A percentile compares a stretch with the other conserved stretches of the same genome.
Evolutionary conservation across 768 basidiomycete species (phyloP).

Genomic region (Xerocomus potaroensis): DNA sequence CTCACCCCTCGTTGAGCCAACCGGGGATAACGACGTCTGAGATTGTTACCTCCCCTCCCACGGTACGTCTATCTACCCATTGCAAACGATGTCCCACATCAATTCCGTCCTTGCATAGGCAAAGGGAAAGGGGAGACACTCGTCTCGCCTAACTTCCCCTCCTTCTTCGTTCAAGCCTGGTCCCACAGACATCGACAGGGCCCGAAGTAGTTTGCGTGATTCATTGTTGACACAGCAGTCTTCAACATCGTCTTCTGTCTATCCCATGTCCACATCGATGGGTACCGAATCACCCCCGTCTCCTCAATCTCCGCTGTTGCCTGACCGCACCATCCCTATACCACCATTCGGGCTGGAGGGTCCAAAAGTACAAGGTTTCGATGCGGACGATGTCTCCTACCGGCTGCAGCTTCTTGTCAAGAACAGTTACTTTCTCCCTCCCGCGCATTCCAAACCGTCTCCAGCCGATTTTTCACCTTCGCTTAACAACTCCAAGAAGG

Average conservation of each 20-base stretch:
- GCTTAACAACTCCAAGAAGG: conserved; percentile 38
- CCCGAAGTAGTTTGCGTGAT: conserved; percentile 53
- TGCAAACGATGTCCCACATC: conserved; percentile 13
- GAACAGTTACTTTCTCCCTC: conserved; percentile 86
- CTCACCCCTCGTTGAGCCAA: conserved; percentile 8
- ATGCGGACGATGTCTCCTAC: conserved; percentile 79
- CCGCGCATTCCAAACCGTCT: conserved; percentile 79
- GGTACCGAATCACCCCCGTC: conserved; percentile 61
- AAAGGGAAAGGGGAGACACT: conserved; percentile 34
- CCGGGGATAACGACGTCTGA: conserved; percentile 12
- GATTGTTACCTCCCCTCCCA: conserved; percentile 8
- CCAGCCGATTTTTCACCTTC: conserved; percentile 55
- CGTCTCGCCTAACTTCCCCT: conserved; percentile 33
- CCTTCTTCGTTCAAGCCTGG: conserved; percentile 32
- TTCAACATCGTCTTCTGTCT: conserved; percentile 69
- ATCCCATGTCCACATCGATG: conserved; percentile 69
- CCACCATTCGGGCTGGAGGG: conserved; percentile 48
- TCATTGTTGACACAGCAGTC: conserved; percentile 61
- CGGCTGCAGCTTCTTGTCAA: conserved; percentile 79
- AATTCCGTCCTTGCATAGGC: conserved; percentile 22
- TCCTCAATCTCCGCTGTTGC: conserved; percentile 51
- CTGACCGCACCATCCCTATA: conserved; percentile 39
- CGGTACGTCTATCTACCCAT: conserved; percentile 18
- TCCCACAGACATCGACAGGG: conserved; percentile 28
- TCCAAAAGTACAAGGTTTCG: conserved; percentile 47